Conservation (phyloP, 2,329 filamentous ascomycete genomes). For the Botryotinia calthae region DNA sequence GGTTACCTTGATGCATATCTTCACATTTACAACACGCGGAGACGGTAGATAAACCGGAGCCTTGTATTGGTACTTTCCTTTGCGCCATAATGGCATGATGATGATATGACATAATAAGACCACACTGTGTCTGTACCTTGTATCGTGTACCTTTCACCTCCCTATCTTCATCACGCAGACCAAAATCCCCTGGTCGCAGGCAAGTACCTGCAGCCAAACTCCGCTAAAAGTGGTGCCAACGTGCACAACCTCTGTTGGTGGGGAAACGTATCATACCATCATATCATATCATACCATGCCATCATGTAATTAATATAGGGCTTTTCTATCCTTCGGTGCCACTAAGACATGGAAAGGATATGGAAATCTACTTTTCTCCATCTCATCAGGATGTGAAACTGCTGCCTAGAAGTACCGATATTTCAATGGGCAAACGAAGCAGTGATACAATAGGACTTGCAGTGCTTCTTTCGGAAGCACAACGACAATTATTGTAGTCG, state of each 20-base stretch:
- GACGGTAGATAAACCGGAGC: background rate
- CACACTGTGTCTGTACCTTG: background rate
- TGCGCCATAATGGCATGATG: background rate
- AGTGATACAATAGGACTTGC: background rate
- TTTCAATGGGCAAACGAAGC: background rate
- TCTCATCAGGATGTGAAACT: background rate
- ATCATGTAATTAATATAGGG: background rate
- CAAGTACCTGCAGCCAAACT: constrained; percentile 13
- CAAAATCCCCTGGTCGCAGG: background rate
- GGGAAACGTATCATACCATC: background rate
- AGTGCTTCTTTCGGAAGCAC: background rate
- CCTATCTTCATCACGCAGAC: background rate
- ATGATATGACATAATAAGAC: background rate
- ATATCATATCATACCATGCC: background rate
- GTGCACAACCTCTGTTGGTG: constrained; percentile 9
- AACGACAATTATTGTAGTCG: background rate
- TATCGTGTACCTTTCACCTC: background rate
- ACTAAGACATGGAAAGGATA: background rate
- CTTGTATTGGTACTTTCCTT: background rate
- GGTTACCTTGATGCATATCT: background rate
- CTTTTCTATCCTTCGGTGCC: background rate
- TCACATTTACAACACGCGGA: background rate
- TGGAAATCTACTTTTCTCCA: background rate
- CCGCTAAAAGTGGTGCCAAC: constrained; percentile 2
- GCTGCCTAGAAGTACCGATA: background rate